Evolutionary conservation across 495 filamentous ascomycete genomes (phyloP), one percentile per base, ranked within the genome.

Genomic region (Rhizodiscina lignyota): DNA sequence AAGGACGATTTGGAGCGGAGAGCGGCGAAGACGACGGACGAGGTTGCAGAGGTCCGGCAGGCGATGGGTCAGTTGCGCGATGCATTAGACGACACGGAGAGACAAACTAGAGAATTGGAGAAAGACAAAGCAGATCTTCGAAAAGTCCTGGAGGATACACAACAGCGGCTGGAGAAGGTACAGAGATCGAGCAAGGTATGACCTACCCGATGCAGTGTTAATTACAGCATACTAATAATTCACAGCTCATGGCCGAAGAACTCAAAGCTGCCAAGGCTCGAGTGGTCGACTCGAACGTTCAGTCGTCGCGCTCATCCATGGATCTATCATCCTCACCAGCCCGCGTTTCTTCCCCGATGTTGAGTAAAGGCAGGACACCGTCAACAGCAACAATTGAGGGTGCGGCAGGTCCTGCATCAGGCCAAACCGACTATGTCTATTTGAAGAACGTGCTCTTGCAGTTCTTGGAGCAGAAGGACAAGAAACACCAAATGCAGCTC

Each of bases 401-500:
- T 22, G 36, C 36, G 47, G 2, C 52, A 47, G 29, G 49, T 57
- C 6, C 52, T n/a, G n/a, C n/a, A n/a, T n/a, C n/a, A n/a, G n/a
- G n/a, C n/a, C n/a, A 48, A 1, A 66, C 76, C 35, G 81, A 97
- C 53, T 78, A 77, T 41, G 73, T 83, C 48, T 97, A 97, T 52
- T 53, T 97, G 39, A 96, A 96, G 63, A 94, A 91, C 21, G 83
- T 97, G 24, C 65, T 97, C 18, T 58, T 96, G 29, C 87, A 94
- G 55, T 94, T 97, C 47, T 54, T 97, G 51, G 85, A 94, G 63
- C 80, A 89, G 52, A 83, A 75, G 60, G 89, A 97, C 48, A 92
- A 86, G 60, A 83, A 72, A 52, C 70, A 84, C 40, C 79, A 92
- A 53, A 71, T 77, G 51, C 85, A 94, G 63, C 64, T 97, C 34